Base-by-base conservation (phyloP, 352 stramenopile species). In the Phytophthora quininea region DNA sequence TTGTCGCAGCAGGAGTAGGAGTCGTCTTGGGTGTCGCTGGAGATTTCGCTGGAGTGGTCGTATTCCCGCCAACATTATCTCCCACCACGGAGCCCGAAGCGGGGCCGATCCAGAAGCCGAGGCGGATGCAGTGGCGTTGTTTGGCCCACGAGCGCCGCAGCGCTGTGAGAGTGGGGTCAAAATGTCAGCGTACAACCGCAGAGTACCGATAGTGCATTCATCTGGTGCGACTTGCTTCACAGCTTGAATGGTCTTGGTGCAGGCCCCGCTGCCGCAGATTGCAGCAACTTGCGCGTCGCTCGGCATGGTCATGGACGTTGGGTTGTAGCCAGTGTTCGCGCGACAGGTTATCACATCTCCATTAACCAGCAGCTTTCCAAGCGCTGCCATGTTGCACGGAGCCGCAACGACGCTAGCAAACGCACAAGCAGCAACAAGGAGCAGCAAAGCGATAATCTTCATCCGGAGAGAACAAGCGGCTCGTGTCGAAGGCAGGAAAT, bases 221-320 rank as follows among this genome's bases (percentile, higher is more conserved):
- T 67, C 58, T 5, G 79, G 70, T 11, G 59, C 64, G 10, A 71
- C 54, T 53, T 63, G 47, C 47, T 73, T 64, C 27, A 84, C 31
- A 2, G 54, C 33, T 12, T 66, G 42, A 9, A 86, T 49, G 24
- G 66, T 62, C 4, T 63, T 46, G 1, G 54, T 58, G 55, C 78
- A 86, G n/a, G 67, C 58, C 11, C 65, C 45, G 48, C 68, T 75
- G 6, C 48, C 66, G 63, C 78, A 86, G 15, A 82, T 61, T 32
- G 62, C 58, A 31, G 24, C 54, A 32, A 82, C 54, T 19, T 77
- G 69, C 5, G 60, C 62, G 15, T 76, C 46, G 12, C 57, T 75
- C 9, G 73, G 52, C n/a, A 58, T 30, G 2, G 50, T 38, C 51
- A 76, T 66, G 11, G 73, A 79, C 15, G 67, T 45, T 31, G 74